Conservation (phyloP, 1,284 basidiomycete genomes). For the Boletus sp. region DNA sequence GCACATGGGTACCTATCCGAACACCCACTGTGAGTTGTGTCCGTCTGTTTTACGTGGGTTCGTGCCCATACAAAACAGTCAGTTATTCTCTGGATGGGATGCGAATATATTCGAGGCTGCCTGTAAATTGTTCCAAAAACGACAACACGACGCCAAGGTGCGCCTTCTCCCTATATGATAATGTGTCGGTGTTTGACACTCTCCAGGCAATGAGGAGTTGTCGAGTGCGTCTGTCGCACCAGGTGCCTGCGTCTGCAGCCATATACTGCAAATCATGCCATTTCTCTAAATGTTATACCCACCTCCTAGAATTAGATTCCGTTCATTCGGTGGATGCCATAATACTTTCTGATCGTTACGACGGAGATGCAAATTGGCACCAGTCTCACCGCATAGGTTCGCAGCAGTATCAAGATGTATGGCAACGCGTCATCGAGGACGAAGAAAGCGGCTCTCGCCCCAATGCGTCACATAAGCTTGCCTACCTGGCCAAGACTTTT, state of each 20-base stretch:
- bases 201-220: slow-evolving; percentile 22
- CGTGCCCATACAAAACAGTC: slow-evolving; percentile 23
- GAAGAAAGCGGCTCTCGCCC: slow-evolving; percentile 37
- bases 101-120: slow-evolving; percentile 36
- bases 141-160: slow-evolving; percentile 20
- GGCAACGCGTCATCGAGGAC: slow-evolving; percentile 25
- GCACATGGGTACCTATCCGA: slow-evolving; percentile 19
- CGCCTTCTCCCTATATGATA: neutral
- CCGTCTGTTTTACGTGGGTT: neutral
- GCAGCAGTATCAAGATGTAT: slow-evolving; percentile 25
- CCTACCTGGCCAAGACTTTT: slow-evolving; percentile 41
- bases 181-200: slow-evolving; percentile 1
- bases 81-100: slow-evolving; percentile 20
- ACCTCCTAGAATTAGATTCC: slow-evolving; percentile 41
- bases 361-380: slow-evolving; percentile 45
- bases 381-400: slow-evolving; percentile 35
- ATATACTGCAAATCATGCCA: slow-evolving; percentile 51
- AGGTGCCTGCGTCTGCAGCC: slow-evolving; percentile 24
- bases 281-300: slow-evolving; percentile 44
- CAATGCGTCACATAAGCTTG: slow-evolving; percentile 33
- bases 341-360: slow-evolving; percentile 24
- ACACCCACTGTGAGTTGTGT: slow-evolving; percentile 22
- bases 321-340: slow-evolving; percentile 55
- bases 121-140: slow-evolving; percentile 27
- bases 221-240: slow-evolving; percentile 22